phyloP scores from a whole-genome alignment of 148 eudicot genomes.

The Persicaria maculosa region DNA sequence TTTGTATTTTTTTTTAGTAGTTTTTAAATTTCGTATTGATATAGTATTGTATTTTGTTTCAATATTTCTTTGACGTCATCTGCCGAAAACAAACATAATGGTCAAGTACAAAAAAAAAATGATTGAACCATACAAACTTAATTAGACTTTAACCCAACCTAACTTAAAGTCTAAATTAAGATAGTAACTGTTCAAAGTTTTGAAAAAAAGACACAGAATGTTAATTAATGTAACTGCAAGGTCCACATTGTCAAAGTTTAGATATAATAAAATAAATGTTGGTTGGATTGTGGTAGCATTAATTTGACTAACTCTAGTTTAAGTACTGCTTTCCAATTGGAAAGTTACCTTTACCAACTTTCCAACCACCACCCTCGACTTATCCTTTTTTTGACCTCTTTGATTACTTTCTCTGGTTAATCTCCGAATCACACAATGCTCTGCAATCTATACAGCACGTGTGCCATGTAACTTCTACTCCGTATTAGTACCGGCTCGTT shows the following conservation, averaged over 20 bases:
- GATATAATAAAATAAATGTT: not conserved
- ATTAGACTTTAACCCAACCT: too few species aligned
- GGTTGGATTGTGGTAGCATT: not conserved
- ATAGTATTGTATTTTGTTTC: too few species aligned
- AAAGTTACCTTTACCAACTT: conserved; percentile 6
- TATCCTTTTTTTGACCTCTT: conserved; percentile 9
- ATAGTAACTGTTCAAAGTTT: not conserved
- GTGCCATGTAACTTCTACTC: too few species aligned
- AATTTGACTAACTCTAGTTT: conserved; percentile 7
- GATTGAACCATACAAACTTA: too few species aligned
- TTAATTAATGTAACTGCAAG: not conserved
- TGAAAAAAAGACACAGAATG: not conserved
- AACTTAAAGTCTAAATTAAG: not conserved
- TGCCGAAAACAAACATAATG: too few species aligned
- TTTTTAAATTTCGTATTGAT: too few species aligned
- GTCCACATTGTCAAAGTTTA: not conserved
- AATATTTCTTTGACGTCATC: too few species aligned
- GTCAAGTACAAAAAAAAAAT: too few species aligned
- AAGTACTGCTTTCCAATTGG: not conserved
- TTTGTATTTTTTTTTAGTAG: too few species aligned
- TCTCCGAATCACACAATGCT: not conserved
- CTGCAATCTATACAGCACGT: too few species aligned
- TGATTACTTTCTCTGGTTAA: not conserved
- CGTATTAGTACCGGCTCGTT: too few species aligned
- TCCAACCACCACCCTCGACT: conserved; percentile 2